Conservation (phyloP, 176 grass and related monocot species). For the Carex littledalei region DNA sequence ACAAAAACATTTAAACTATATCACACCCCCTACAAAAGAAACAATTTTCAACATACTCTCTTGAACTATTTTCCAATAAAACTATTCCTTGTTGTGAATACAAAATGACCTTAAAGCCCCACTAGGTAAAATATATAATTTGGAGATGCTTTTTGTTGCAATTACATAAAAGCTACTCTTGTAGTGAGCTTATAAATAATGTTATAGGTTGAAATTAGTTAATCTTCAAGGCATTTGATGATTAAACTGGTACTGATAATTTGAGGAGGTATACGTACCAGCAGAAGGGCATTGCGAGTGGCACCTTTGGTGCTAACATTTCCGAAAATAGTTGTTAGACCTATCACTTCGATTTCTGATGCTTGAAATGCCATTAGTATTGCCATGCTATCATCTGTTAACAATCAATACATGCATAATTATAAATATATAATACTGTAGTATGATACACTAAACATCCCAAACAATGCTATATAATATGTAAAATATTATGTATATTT, state of each 20-base stretch:
- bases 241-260: background rate
- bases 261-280: slow-evolving; percentile 38
- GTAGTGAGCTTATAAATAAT: background rate
- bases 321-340: slow-evolving; percentile 88
- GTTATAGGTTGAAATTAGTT: background rate
- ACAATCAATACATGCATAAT: background rate
- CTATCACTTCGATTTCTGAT: slow-evolving; percentile 45
- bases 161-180: background rate
- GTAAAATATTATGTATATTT: background rate
- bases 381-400: slow-evolving; percentile 74
- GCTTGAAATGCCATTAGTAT: slow-evolving; percentile 81
- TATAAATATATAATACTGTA: background rate
- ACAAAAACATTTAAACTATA: background rate
- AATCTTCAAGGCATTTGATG: background rate
- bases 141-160: background rate
- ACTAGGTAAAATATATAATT: background rate
- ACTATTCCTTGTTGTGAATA: background rate
- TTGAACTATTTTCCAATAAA: background rate
- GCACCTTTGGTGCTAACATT: slow-evolving; percentile 59
- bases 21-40: background rate
- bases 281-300: slow-evolving; percentile 69
- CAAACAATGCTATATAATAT: background rate
- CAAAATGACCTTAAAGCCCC: background rate
- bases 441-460: background rate
- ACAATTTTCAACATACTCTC: background rate